These are phyloP conservation scores for Haplosporangium sp. DNA, from an alignment of 371 early-diverging fungal species.

Conservation along the genomic window DNA sequence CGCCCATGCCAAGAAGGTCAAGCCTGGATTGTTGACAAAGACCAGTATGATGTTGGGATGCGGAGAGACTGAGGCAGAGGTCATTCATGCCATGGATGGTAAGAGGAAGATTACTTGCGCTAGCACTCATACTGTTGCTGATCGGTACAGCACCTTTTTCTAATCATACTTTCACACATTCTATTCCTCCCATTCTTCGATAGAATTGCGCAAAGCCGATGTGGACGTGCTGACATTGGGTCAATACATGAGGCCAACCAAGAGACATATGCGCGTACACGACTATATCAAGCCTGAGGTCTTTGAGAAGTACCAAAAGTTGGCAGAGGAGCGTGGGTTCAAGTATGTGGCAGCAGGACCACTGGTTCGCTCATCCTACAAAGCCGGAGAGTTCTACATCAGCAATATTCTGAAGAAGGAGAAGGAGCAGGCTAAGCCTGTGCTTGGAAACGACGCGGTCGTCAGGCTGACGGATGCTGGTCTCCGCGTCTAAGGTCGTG, in stretches of 20 bases:
- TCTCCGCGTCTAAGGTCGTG: slow-evolving; percentile 27
- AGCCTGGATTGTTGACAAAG: slow-evolving; percentile 91
- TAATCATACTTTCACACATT: slow-evolving; percentile 2
- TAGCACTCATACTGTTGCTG: neutral
- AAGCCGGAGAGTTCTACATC: slow-evolving; percentile 98
- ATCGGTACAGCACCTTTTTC: neutral
- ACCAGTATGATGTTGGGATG: slow-evolving; percentile 98
- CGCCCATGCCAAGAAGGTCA: slow-evolving; percentile 85
- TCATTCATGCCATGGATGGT: slow-evolving; percentile 87
- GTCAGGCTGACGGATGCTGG: slow-evolving; percentile 50
- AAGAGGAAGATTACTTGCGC: slow-evolving; percentile 3
- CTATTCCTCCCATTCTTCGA: neutral
- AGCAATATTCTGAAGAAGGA: slow-evolving; percentile 82
- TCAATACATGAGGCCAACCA: slow-evolving; percentile 99
- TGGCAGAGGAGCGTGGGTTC: slow-evolving; percentile 92
- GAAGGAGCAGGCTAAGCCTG: slow-evolving; percentile 37
- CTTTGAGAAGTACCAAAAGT: slow-evolving; percentile 90
- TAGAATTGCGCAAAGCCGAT: slow-evolving; percentile 80
- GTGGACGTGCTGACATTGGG: slow-evolving; percentile 98
- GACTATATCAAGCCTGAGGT: slow-evolving; percentile 95
- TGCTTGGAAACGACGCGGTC: slow-evolving; percentile 51
- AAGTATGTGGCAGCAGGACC: slow-evolving; percentile 97
- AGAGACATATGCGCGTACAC: slow-evolving; percentile 97
- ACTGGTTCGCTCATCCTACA: slow-evolving; percentile 94
- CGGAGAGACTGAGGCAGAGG: slow-evolving; percentile 96